Conservation (phyloP, 2,329 filamentous ascomycete genomes). For the Albifimbria verrucaria region DNA sequence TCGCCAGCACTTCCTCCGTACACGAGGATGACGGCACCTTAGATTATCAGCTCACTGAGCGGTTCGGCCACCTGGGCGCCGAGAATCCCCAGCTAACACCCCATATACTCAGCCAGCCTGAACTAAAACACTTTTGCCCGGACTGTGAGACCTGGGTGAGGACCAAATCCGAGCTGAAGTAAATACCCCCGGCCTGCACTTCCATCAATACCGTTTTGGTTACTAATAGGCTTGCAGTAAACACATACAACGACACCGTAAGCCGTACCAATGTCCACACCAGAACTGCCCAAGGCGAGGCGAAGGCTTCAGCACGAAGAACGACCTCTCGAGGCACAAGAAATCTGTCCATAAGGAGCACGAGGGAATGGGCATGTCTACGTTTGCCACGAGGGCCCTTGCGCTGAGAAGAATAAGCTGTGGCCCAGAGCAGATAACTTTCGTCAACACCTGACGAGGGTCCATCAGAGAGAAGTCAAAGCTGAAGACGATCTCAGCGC, state of each 20-base stretch:
- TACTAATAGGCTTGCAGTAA: constrained; percentile 55
- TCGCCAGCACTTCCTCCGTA: constrained; percentile 38
- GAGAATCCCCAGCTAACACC: background rate
- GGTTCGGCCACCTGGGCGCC: constrained; percentile 21
- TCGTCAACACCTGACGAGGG: constrained; percentile 68
- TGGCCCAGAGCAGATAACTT: constrained; percentile 90
- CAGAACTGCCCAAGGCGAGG: constrained; percentile 49
- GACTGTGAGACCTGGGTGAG: constrained; percentile 39
- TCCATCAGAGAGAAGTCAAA: constrained; percentile 49
- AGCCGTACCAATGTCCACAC: constrained; percentile 60
- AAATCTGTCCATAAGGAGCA: constrained; percentile 65
- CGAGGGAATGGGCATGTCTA: constrained; percentile 17
- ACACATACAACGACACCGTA: constrained; percentile 67
- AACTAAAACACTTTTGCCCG: constrained; percentile 27
- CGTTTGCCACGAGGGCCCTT: constrained; percentile 20
- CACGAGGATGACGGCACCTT: constrained; percentile 39
- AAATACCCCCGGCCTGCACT: constrained; percentile 17
- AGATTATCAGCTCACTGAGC: constrained; percentile 36
- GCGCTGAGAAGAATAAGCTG: constrained; percentile 46
- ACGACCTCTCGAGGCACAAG: constrained; percentile 78
- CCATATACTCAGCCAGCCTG: constrained; percentile 11
- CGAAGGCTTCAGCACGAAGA: constrained; percentile 73
- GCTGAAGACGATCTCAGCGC: constrained; percentile 35
- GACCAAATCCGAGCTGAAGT: constrained; percentile 57
- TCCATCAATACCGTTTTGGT: background rate